Percentiles rank a stretch among this genome's conserved stretches.
Evolutionary conservation across 2,329 filamentous ascomycete genomes (phyloP).

Genomic region (Ophiocordyceps robertsii): DNA sequence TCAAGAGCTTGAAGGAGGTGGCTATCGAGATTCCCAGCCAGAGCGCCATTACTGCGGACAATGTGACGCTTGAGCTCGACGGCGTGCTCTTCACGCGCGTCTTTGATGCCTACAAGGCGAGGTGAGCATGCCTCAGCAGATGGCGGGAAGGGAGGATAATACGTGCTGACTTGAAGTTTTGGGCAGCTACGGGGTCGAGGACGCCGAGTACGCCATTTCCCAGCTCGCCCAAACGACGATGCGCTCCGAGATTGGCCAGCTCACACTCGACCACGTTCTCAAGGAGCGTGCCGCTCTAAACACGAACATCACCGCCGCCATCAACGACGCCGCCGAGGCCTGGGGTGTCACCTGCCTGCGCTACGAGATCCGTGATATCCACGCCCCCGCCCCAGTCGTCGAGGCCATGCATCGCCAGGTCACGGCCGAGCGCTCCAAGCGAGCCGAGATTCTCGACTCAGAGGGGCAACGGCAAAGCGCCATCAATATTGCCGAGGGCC

Average conservation of each 20-base stretch:
- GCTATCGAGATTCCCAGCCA: conserved; percentile 96
- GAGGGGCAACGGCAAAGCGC: conserved; percentile 94
- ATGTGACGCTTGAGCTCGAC: conserved; percentile 91
- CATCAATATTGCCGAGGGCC: conserved; percentile 97
- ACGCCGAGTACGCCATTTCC: conserved; percentile 96
- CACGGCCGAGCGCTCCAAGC: conserved; percentile 91
- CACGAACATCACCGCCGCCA: conserved; percentile 95
- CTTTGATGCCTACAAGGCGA: conserved; percentile 96
- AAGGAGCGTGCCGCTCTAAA: conserved; percentile 95
- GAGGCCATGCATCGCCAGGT: conserved; percentile 98
- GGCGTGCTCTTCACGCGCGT: conserved; percentile 92
- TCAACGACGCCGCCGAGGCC: conserved; percentile 93
- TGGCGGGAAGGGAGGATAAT: not conserved
- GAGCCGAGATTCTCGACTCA: conserved; percentile 92
- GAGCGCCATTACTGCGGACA: conserved; percentile 96
- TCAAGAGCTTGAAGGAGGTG: conserved; percentile 91
- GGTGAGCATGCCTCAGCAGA: conserved; percentile 30
- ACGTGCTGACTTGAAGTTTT: not conserved
- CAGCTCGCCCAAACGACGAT: conserved; percentile 98
- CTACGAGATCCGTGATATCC: conserved; percentile 97
- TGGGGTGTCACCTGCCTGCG: conserved; percentile 95
- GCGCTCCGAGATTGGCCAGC: conserved; percentile 94
- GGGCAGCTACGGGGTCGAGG: conserved; percentile 88
- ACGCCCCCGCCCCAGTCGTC: conserved; percentile 85
- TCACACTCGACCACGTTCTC: conserved; percentile 91